Conservation (phyloP, 768 basidiomycete species). For the Lentinula sp. region DNA sequence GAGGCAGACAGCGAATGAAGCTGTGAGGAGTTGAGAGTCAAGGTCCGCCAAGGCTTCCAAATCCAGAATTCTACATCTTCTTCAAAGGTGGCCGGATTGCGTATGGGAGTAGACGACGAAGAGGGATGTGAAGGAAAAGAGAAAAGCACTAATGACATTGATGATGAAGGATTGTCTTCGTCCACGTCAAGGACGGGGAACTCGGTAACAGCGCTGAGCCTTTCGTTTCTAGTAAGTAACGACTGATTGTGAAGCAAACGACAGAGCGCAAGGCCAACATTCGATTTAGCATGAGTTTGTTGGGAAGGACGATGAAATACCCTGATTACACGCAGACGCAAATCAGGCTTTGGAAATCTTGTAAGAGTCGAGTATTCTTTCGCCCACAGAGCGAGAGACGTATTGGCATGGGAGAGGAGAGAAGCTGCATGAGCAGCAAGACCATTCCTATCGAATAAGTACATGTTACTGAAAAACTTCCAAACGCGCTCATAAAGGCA, state of each 20-base stretch:
- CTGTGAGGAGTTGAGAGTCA: neutral
- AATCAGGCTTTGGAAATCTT: neutral
- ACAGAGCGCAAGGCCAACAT: conserved; percentile 1
- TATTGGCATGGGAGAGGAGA: neutral
- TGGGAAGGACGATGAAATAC: neutral
- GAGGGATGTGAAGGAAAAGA: neutral
- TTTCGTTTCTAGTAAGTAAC: neutral
- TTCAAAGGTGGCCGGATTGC: neutral
- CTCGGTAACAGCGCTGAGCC: neutral
- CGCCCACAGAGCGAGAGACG: conserved; percentile 3
- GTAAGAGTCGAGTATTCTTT: neutral
- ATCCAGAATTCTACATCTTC: neutral
- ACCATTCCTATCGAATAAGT: neutral
- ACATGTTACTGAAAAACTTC: neutral
- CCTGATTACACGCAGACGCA: neutral
- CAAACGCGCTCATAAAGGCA: conserved; percentile 10
- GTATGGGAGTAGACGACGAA: neutral
- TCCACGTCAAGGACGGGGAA: neutral
- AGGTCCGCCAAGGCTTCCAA: conserved; percentile 6
- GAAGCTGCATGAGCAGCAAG: conserved; percentile 4
- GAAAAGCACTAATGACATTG: neutral
- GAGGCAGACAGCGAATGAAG: neutral
- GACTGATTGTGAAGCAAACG: neutral
- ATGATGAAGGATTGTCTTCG: neutral
- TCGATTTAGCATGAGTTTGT: neutral